These are phyloP conservation scores for Lactarius sp. DNA, from an alignment of 768 basidiomycete species.

Conservation along the genomic window DNA sequence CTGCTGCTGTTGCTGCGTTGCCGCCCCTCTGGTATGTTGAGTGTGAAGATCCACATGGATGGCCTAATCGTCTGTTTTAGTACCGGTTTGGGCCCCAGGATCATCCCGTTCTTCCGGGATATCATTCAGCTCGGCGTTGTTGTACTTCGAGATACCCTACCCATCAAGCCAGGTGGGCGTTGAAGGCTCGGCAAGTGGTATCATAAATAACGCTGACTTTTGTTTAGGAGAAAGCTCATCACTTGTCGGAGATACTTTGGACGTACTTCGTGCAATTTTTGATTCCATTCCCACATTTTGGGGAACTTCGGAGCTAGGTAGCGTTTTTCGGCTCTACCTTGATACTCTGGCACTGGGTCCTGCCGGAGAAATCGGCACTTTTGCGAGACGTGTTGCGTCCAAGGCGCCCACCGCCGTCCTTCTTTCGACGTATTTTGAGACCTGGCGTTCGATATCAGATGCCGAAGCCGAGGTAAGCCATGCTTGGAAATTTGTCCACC, in stretches of 20 bases:
- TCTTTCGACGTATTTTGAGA: constrained; percentile 55
- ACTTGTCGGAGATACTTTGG: constrained; percentile 37
- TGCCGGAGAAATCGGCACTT: constrained; percentile 32
- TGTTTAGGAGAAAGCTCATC: constrained; percentile 28
- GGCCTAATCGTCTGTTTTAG: constrained; percentile 36
- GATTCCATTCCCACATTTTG: constrained; percentile 80
- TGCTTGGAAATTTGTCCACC: not conserved
- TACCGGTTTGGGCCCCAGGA: constrained; percentile 72
- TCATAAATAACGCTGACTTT: constrained; percentile 17
- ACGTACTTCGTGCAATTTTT: constrained; percentile 64
- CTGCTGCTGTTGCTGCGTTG: constrained; percentile 50
- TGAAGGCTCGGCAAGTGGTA: not conserved
- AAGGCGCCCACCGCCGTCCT: constrained; percentile 61
- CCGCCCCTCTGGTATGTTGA: constrained; percentile 55
- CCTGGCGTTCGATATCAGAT: constrained; percentile 47
- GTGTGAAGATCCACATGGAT: constrained; percentile 16
- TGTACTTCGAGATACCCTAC: constrained; percentile 41
- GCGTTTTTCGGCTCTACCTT: constrained; percentile 53
- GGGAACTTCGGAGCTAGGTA: constrained; percentile 52
- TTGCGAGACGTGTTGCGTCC: constrained; percentile 68
- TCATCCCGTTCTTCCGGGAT: constrained; percentile 79
- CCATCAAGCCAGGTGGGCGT: constrained; percentile 25
- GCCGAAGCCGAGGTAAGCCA: constrained; percentile 27
- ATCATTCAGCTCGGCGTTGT: constrained; percentile 56
- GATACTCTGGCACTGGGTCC: constrained; percentile 37